phyloP scores from a whole-genome alignment of 2,329 filamentous ascomycete genomes.

The Domatiomyces catenatus region DNA sequence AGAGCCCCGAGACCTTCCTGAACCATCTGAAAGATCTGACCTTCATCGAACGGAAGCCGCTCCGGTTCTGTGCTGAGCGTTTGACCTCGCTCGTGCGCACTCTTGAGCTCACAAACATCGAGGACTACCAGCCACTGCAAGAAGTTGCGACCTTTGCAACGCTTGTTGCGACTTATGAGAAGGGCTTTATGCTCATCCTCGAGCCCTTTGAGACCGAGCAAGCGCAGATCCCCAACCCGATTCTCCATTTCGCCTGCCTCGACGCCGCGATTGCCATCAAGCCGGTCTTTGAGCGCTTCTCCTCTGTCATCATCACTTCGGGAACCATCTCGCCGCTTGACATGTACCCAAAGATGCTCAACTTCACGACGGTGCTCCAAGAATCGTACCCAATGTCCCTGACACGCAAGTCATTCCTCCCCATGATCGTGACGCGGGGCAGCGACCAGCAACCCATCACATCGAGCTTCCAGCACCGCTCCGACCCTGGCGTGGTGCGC shows the following conservation, averaged over 20 bases:
- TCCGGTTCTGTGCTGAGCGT: conserved; percentile 84
- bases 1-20: conserved; percentile 87
- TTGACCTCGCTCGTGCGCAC: conserved; percentile 89
- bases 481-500: conserved; percentile 88
- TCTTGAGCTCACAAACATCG: conserved; percentile 88
- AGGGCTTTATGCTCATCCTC: conserved; percentile 87
- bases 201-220: conserved; percentile 94
- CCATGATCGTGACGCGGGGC: conserved; percentile 92
- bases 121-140: conserved; percentile 92
- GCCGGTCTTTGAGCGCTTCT: conserved; percentile 92
- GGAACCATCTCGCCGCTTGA: conserved; percentile 93
- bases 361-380: conserved; percentile 80
- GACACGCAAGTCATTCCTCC: conserved; percentile 82
- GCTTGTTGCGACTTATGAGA: conserved; percentile 89
- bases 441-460: conserved; percentile 88
- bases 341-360: conserved; percentile 98
- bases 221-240: conserved; percentile 85
- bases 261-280: conserved; percentile 97
- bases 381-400: conserved; percentile 97
- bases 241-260: conserved; percentile 92
- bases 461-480: conserved; percentile 85
- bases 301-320: conserved; percentile 95
- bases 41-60: conserved; percentile 90
- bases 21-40: conserved; percentile 88
- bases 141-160: conserved; percentile 97